A percentile compares a stretch with the other conserved stretches of the same genome.
These are phyloP conservation scores for Leccinum disarticulatum DNA, from an alignment of 768 basidiomycete genomes.

Conservation along the genomic window DNA sequence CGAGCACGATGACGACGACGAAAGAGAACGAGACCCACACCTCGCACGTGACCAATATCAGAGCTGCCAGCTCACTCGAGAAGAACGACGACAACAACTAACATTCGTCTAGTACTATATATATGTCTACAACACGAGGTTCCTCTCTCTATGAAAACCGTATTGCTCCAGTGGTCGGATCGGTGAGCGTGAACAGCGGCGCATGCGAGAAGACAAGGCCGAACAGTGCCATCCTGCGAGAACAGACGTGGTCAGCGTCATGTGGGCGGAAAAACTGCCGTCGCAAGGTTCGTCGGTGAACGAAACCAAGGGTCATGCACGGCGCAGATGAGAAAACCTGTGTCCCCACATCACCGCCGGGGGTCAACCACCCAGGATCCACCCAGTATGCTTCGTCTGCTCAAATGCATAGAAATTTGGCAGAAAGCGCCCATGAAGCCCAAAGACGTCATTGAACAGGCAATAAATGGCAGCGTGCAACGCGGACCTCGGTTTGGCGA, in stretches of 20 bases:
- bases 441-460: conserved; percentile 15
- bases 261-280: conserved; percentile 13
- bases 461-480: conserved; percentile 1
- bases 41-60: conserved; percentile 30
- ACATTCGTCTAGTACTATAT: conserved; percentile 13
- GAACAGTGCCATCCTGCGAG: conserved; percentile 36
- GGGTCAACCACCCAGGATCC: conserved; percentile 11
- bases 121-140: conserved; percentile 22
- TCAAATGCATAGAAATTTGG: background rate
- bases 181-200: conserved; percentile 33
- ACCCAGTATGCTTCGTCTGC: conserved; percentile 13
- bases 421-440: conserved; percentile 3
- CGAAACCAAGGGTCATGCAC: conserved; percentile 18
- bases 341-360: conserved; percentile 19
- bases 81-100: background rate
- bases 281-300: conserved; percentile 19
- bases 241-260: conserved; percentile 28
- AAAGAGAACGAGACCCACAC: conserved; percentile 10
- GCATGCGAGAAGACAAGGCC: conserved; percentile 32
- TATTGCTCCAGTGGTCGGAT: conserved; percentile 32
- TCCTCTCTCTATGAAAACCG: conserved; percentile 28
- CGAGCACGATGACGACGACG: conserved; percentile 4
- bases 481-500: conserved; percentile 6
- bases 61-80: background rate
- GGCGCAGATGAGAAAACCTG: conserved; percentile 16